Evolutionary conservation across 176 grass and related monocot species (phyloP).

Genomic region (Microstegium vimineum): DNA sequence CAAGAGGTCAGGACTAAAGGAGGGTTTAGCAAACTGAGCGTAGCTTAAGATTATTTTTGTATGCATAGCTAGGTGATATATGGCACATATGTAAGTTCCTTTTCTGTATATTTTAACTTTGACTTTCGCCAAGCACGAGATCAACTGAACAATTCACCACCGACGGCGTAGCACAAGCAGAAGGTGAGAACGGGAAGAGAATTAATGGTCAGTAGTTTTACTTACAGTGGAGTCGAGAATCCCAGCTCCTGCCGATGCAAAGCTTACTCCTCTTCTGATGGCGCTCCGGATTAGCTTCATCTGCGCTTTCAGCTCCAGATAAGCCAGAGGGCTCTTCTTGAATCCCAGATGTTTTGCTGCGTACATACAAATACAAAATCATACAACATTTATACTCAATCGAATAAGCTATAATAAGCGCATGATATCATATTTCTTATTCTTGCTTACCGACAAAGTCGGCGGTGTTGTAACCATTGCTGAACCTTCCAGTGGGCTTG

Average conservation of each 20-base stretch:
- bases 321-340: slow-evolving; percentile 36
- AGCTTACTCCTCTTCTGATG: slow-evolving; percentile 37
- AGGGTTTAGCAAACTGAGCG: too few species aligned
- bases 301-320: background rate
- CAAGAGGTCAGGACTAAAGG: too few species aligned
- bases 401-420: too few species aligned
- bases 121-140: background rate
- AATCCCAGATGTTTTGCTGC: slow-evolving; percentile 41
- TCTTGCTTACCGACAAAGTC: slow-evolving; percentile 39
- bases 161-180: background rate
- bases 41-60: too few species aligned
- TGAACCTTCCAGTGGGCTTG: slow-evolving; percentile 48
- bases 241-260: slow-evolving; percentile 49
- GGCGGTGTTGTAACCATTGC: slow-evolving; percentile 48
- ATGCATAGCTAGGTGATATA: too few species aligned
- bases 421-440: too few species aligned
- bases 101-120: too few species aligned
- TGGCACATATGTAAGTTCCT: too few species aligned
- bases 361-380: too few species aligned
- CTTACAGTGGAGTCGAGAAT: slow-evolving; percentile 43
- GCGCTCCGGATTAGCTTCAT: background rate
- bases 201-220: background rate
- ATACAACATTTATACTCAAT: too few species aligned
- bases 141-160: background rate
- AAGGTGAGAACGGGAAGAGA: background rate